Conservation (phyloP, 768 basidiomycete genomes). For the Panus rudis region DNA sequence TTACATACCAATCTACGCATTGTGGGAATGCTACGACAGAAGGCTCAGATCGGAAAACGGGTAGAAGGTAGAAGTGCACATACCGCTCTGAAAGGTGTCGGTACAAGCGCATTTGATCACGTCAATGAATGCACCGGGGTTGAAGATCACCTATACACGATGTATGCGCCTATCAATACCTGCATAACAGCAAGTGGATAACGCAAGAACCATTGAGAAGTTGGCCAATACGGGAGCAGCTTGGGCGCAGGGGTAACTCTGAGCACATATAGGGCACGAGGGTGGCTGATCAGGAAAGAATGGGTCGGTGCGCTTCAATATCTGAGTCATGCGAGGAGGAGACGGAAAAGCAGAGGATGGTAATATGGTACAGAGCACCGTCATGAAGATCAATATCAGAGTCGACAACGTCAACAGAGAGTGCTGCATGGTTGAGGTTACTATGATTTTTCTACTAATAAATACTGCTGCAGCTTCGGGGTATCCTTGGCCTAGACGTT, state of each 20-base stretch:
- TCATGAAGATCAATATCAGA: too few relatives aligned
- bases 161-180: background rate
- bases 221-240: conserved; percentile 54
- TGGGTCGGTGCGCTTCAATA: conserved; percentile 27
- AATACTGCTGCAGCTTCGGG: too few relatives aligned
- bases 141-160: conserved; percentile 49
- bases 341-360: too few relatives aligned
- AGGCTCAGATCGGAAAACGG: background rate
- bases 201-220: conserved; percentile 40
- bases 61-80: background rate
- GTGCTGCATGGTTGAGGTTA: too few relatives aligned
- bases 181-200: background rate
- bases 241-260: conserved; percentile 47
- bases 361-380: too few relatives aligned
- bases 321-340: too few relatives aligned
- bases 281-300: conserved; percentile 45
- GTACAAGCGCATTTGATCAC: conserved; percentile 60
- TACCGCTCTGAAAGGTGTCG: conserved; percentile 34
- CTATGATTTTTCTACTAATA: too few relatives aligned
- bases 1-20: conserved; percentile 58
- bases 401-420: too few relatives aligned
- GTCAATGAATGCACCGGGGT: conserved; percentile 55
- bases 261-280: conserved; percentile 54
- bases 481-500: too few relatives aligned
- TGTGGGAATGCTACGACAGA: conserved; percentile 39